Conservation (phyloP, 345 rosid genomes). For the Sonneratia caseolaris region DNA sequence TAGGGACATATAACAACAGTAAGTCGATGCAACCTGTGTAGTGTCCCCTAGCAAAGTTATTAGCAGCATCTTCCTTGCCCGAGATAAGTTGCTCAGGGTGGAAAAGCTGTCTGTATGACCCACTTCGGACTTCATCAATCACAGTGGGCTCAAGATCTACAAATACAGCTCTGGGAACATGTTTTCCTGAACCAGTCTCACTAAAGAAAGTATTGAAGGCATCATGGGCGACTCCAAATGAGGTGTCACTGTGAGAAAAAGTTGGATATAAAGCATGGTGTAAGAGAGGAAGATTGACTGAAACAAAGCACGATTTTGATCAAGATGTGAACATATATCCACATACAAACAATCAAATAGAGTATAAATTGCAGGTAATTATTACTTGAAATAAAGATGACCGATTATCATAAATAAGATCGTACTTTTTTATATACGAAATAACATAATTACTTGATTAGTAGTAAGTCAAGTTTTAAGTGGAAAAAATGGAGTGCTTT, state of each 20-base stretch:
- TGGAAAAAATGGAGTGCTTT: background rate
- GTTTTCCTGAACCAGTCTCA: slow-evolving; percentile 84
- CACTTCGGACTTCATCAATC: slow-evolving; percentile 73
- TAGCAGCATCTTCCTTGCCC: slow-evolving; percentile 90
- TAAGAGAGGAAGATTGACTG: background rate
- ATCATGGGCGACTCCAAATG: slow-evolving; percentile 47
- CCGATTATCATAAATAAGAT: no score
- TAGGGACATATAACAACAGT: background rate
- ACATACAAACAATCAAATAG: background rate
- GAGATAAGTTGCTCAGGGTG: slow-evolving; percentile 93
- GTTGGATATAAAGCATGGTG: background rate
- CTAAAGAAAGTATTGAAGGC: slow-evolving; percentile 91
- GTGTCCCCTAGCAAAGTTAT: slow-evolving; percentile 90
- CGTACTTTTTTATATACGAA: no score
- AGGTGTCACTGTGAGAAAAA: slow-evolving; percentile 44
- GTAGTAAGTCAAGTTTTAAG: background rate
- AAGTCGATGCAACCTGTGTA: slow-evolving; percentile 43
- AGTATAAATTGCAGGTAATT: background rate
- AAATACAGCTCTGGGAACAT: slow-evolving; percentile 80
- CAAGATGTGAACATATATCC: background rate
- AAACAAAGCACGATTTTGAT: background rate
- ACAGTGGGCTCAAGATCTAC: slow-evolving; percentile 83
- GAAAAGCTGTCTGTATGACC: slow-evolving; percentile 69
- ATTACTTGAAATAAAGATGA: no score
- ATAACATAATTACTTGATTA: background rate